These are phyloP conservation scores for Cutaneotrichosporon curvatum DNA, from an alignment of 1,284 basidiomycete species.

Conservation along the genomic window DNA sequence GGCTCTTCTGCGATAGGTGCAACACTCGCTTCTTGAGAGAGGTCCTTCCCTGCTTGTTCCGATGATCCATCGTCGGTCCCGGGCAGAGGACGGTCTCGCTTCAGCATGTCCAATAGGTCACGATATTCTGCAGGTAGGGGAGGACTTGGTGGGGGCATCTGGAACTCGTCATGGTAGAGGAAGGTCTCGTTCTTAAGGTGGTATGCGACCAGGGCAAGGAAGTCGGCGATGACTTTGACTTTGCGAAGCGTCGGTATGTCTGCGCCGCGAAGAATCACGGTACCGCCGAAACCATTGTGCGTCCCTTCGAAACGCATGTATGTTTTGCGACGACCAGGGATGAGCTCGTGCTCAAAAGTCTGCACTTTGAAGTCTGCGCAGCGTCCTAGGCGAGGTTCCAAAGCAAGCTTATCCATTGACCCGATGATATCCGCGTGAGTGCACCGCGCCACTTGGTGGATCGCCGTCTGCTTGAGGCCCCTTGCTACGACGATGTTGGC, in stretches of 20 bases:
- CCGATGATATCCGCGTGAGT: slow-evolving; percentile 92
- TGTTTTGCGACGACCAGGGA: slow-evolving; percentile 85
- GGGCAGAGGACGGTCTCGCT: background rate
- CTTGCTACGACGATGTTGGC: slow-evolving; percentile 87
- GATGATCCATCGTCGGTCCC: background rate
- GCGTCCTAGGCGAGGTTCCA: slow-evolving; percentile 84
- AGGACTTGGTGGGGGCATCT: slow-evolving; percentile 58
- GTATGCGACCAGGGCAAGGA: slow-evolving; percentile 80
- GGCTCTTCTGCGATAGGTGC: slow-evolving; percentile 46
- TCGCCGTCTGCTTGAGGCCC: slow-evolving; percentile 78
- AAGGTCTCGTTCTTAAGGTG: slow-evolving; percentile 88
- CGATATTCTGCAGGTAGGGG: slow-evolving; percentile 30
- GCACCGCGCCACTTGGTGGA: slow-evolving; percentile 83
- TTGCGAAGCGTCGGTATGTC: slow-evolving; percentile 69
- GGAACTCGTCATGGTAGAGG: slow-evolving; percentile 87
- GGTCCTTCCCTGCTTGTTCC: background rate
- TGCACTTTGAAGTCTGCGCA: slow-evolving; percentile 83
- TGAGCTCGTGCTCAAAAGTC: slow-evolving; percentile 86
- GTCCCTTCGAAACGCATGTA: slow-evolving; percentile 98
- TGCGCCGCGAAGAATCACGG: slow-evolving; percentile 85
- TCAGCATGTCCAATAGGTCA: slow-evolving; percentile 28
- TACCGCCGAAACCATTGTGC: slow-evolving; percentile 83
- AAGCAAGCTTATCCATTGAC: slow-evolving; percentile 86
- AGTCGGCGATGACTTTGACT: slow-evolving; percentile 85
- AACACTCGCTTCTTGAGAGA: background rate